Percentiles rank a stretch among this genome's conserved stretches.
Evolutionary conservation across 176 grass and related monocot genomes (phyloP).

Genomic region (Ensete glaucum): DNA sequence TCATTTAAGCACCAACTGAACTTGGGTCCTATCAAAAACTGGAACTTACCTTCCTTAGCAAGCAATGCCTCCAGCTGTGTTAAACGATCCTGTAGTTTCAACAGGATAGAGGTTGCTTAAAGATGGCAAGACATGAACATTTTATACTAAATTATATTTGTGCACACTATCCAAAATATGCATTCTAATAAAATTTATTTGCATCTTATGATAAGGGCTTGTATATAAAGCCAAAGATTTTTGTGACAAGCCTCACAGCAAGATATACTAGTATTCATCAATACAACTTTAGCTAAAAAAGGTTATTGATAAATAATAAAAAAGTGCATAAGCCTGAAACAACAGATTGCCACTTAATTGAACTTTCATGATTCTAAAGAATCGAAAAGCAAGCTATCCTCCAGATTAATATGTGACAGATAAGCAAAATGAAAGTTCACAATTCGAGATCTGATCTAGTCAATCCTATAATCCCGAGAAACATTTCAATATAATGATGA

Average conservation of each 20-base stretch:
- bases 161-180: background rate
- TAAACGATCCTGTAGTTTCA: constrained; percentile 17
- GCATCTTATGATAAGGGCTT: background rate
- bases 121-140: background rate
- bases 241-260: background rate
- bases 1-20: background rate
- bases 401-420: no score
- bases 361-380: no score
- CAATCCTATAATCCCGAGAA: no score
- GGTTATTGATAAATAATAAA: background rate
- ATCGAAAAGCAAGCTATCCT: no score
- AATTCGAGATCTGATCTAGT: no score
- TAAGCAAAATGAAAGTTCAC: no score
- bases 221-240: background rate
- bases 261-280: background rate
- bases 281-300: background rate
- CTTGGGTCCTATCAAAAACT: background rate
- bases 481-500: no score
- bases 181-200: background rate
- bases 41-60: constrained; percentile 9
- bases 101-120: background rate
- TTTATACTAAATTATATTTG: background rate
- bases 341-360: no score
- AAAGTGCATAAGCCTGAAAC: background rate
- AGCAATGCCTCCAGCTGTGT: constrained; percentile 19